Percentiles rank a stretch among this genome's conserved stretches.
Evolutionary conservation across 192 early-diverging fungal species (phyloP).

Genomic region (Entrophospora sp.): DNA sequence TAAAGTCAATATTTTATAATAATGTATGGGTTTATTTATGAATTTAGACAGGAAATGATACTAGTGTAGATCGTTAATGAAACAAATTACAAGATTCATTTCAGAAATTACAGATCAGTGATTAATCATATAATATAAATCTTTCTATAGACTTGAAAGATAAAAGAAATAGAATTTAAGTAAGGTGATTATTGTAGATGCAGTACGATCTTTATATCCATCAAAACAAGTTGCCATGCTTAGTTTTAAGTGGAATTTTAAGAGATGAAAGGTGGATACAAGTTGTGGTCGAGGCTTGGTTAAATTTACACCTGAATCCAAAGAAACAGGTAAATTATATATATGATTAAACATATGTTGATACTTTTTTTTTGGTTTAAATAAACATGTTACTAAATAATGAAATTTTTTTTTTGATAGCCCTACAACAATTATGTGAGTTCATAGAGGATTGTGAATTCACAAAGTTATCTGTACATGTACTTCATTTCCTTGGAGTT

Average conservation of each 20-base stretch:
- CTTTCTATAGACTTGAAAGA: too few species aligned
- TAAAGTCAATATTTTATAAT: too few species aligned
- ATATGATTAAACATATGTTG: too few species aligned
- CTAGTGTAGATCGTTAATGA: conserved; percentile 97
- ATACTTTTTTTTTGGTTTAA: not conserved
- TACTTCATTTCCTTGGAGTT: conserved; percentile 87
- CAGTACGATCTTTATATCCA: conserved; percentile 95
- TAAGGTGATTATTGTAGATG: conserved; percentile 98
- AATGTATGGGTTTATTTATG: too few species aligned
- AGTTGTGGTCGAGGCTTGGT: conserved; percentile 98
- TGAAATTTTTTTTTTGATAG: not conserved
- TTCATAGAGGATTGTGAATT: conserved; percentile 99
- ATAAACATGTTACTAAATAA: not conserved
- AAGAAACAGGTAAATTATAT: conserved; percentile 85
- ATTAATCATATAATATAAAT: too few species aligned
- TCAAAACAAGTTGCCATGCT: conserved; percentile 90
- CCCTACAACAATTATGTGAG: conserved; percentile 75
- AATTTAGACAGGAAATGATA: conserved; percentile 89
- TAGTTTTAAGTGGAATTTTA: conserved; percentile 80
- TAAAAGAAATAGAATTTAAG: too few species aligned
- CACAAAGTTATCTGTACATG: conserved; percentile 95
- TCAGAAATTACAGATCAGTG: conserved; percentile 94
- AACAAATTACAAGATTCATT: conserved; percentile 98
- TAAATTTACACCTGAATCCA: conserved; percentile 86
- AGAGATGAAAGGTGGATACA: conserved; percentile 97